Percentiles rank a stretch among this genome's conserved stretches.
phyloP scores from a whole-genome alignment of 2,329 filamentous ascomycete genomes.

The Cephalotrichum gorgonifer region DNA sequence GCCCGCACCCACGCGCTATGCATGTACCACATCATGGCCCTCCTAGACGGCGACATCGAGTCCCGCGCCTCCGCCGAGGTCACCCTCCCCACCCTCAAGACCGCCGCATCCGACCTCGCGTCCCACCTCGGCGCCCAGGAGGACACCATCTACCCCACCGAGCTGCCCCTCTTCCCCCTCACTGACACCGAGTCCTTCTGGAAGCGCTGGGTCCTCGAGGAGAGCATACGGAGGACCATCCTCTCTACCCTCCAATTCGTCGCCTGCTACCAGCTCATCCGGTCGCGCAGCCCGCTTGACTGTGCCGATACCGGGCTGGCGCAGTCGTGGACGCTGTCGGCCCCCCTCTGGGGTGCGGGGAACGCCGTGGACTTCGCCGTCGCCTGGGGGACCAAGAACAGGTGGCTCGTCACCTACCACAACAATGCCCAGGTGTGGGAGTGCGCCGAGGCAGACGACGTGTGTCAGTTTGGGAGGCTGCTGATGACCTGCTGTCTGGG shows the following conservation, averaged over 20 bases:
- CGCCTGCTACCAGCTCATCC: constrained; percentile 26
- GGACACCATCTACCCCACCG: neutral
- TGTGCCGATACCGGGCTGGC: constrained; percentile 20
- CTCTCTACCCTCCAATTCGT: constrained; percentile 35
- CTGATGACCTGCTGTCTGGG: constrained; percentile 4
- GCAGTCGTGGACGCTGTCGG: constrained; percentile 28
- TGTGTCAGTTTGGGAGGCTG: constrained; percentile 31
- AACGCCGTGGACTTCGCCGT: constrained; percentile 24
- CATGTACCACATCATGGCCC: constrained; percentile 32
- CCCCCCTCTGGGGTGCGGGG: constrained; percentile 24
- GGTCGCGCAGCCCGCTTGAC: constrained; percentile 18
- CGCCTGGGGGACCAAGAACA: constrained; percentile 21
- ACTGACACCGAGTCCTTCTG: constrained; percentile 33
- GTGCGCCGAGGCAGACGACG: constrained; percentile 27
- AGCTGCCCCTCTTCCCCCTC: constrained; percentile 19
- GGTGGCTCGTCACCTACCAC: constrained; percentile 23
- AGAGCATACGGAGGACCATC: constrained; percentile 40
- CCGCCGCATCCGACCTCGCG: neutral
- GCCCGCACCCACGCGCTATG: constrained; percentile 30
- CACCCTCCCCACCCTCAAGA: constrained; percentile 11
- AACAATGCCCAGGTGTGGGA: constrained; percentile 16
- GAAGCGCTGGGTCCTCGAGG: constrained; percentile 40
- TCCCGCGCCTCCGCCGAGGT: constrained; percentile 19
- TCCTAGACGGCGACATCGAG: constrained; percentile 31
- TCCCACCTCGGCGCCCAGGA: neutral